Evolutionary conservation across 106 monocot species (phyloP).

Genomic region (Platanthera guangdongensis): DNA sequence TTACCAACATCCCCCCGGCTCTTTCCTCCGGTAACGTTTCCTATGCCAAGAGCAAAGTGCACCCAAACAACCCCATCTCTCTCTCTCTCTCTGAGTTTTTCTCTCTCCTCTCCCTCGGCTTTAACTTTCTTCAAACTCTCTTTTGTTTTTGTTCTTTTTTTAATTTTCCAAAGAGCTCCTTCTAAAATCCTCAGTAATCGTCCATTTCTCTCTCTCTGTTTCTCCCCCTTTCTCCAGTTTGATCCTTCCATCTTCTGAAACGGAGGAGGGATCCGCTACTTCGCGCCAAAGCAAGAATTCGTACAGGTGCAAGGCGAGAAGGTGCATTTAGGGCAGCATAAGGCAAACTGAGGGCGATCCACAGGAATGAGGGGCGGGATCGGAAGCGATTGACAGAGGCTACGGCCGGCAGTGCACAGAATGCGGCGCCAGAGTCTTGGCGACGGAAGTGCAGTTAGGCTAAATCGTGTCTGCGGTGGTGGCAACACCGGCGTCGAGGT

Average conservation of each 20-base stretch:
- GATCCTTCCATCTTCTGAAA: not conserved
- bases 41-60: not conserved
- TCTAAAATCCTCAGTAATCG: not conserved
- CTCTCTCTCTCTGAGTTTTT: not conserved
- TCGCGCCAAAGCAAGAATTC: not conserved
- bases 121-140: not conserved
- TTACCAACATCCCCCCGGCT: not conserved
- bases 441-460: not conserved
- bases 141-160: not conserved
- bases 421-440: not conserved
- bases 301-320: not conserved
- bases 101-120: not conserved
- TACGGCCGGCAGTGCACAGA: not conserved
- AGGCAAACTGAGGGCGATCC: not conserved
- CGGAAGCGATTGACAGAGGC: not conserved
- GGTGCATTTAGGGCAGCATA: not conserved
- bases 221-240: not conserved
- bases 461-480: not conserved
- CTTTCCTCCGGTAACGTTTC: not conserved
- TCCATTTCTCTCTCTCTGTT: not conserved
- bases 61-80: not conserved
- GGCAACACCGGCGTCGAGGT: not conserved
- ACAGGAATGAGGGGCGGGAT: not conserved
- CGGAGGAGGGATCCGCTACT: not conserved
- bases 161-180: not conserved